A percentile compares a stretch with the other conserved stretches of the same genome.
Conservation (phyloP, 371 early-diverging fungal genomes). For the Mucor lusitanicus region DNA sequence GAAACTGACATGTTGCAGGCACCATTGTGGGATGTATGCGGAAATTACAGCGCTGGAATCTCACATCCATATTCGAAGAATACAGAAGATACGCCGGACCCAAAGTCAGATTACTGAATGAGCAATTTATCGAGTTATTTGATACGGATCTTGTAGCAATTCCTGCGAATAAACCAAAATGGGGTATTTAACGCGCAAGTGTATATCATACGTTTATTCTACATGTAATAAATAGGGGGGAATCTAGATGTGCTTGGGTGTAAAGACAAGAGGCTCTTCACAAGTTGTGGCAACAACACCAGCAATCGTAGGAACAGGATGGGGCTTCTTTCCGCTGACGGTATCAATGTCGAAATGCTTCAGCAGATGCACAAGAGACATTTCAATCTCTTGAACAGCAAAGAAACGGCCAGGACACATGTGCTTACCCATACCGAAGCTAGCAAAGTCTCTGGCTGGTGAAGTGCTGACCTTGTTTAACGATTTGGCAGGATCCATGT, state of each 20-base stretch:
- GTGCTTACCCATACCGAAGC: conserved; percentile 41
- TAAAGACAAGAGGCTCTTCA: conserved; percentile 31
- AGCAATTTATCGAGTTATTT: conserved; percentile 94
- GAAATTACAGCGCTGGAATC: conserved; percentile 96
- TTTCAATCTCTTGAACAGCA: conserved; percentile 52
- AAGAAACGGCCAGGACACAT: conserved; percentile 50
- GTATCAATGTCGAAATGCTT: conserved; percentile 26
- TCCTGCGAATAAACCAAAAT: conserved; percentile 76
- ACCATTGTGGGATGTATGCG: conserved; percentile 96
- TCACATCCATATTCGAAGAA: conserved; percentile 97
- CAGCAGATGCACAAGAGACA: conserved; percentile 28
- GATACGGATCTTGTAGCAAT: conserved; percentile 92
- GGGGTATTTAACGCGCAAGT: conserved; percentile 43
- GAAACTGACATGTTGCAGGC: conserved; percentile 43
- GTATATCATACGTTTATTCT: not conserved
- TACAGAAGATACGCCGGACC: conserved; percentile 96
- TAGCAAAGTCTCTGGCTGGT: conserved; percentile 29
- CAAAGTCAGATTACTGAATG: conserved; percentile 91
- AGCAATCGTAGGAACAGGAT: conserved; percentile 19
- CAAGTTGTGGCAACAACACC: conserved; percentile 18
- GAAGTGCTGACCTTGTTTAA: conserved; percentile 18
- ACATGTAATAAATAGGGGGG: not conserved
- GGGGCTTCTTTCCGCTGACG: conserved; percentile 18
- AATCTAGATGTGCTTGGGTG: conserved; percentile 1
- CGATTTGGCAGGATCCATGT: conserved; percentile 33